Conservation (phyloP, 768 basidiomycete species). For the Boletus vinaceobasis region DNA sequence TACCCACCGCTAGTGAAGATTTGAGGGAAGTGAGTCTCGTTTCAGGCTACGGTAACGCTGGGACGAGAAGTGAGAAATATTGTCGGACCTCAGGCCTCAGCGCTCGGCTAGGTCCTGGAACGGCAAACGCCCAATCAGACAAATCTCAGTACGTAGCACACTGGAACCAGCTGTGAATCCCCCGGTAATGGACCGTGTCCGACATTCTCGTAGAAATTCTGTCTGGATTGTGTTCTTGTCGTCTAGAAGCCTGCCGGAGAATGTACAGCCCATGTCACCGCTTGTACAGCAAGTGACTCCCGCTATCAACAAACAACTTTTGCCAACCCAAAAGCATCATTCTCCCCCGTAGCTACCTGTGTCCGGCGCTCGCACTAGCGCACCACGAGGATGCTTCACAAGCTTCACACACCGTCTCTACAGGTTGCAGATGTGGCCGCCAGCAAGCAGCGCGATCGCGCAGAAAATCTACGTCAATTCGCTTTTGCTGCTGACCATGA, state of each 20-base stretch:
- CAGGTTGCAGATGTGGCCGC: constrained; percentile 9
- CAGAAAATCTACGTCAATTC: constrained; percentile 12
- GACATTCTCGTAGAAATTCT: not conserved
- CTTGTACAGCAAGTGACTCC: constrained; percentile 12
- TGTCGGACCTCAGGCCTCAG: not conserved
- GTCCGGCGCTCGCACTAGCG: not conserved
- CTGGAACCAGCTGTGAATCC: not conserved
- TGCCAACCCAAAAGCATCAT: not conserved
- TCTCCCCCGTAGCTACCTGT: constrained; percentile 3
- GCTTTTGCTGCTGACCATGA: not conserved
- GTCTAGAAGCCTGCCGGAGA: not conserved
- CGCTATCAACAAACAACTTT: not conserved
- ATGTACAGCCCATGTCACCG: constrained; percentile 6
- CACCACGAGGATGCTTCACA: constrained; percentile 9
- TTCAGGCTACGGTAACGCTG: not conserved
- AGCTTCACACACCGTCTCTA: constrained; percentile 3
- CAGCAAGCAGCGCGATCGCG: constrained; percentile 27
- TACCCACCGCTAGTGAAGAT: not conserved
- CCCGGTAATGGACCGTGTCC: not conserved
- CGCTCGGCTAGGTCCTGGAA: not conserved
- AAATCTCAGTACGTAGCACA: not conserved
- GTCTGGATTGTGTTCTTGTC: not conserved
- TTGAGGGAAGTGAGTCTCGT: not conserved
- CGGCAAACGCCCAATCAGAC: not conserved
- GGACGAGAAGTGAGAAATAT: not conserved